These are phyloP conservation scores for Pseudopyricularia javanii DNA, from an alignment of 2,329 filamentous ascomycete genomes.

Conservation along the genomic window DNA sequence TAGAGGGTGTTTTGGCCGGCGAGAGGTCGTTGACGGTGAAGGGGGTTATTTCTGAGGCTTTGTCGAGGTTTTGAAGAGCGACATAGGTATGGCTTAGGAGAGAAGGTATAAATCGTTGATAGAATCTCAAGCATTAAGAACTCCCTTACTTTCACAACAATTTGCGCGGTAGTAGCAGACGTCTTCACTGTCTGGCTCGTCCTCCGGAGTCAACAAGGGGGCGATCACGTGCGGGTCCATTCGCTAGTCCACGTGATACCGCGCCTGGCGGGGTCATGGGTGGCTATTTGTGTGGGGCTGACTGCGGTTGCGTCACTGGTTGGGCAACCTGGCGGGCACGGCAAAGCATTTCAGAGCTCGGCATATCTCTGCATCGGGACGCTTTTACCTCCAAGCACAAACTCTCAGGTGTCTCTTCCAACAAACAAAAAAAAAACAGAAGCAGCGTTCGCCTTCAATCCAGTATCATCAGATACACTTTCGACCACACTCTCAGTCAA, in stretches of 20 bases:
- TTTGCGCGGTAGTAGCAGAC: no score
- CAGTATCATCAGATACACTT: no score
- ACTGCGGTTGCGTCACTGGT: conserved; percentile 11
- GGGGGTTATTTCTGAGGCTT: conserved; percentile 10
- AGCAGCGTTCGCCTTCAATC: no score
- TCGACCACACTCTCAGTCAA: no score
- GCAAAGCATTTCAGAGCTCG: background rate
- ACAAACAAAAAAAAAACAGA: no score
- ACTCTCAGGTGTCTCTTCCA: background rate
- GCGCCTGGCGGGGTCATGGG: background rate
- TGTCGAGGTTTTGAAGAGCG: background rate
- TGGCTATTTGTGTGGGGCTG: conserved; percentile 18
- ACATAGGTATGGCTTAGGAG: no score
- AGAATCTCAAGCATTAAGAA: no score
- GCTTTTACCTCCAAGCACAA: background rate
- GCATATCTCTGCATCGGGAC: background rate
- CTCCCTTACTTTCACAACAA: no score
- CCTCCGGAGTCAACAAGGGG: no score
- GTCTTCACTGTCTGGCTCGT: no score
- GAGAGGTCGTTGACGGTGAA: conserved; percentile 22
- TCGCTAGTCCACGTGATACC: background rate
- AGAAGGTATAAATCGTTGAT: no score
- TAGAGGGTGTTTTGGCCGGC: conserved; percentile 26
- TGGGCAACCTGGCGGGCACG: conserved; percentile 7
- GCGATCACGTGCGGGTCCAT: background rate